Evolutionary conservation across 2,329 filamentous ascomycete genomes (phyloP).

Genomic region (Pezicula carpinea): DNA sequence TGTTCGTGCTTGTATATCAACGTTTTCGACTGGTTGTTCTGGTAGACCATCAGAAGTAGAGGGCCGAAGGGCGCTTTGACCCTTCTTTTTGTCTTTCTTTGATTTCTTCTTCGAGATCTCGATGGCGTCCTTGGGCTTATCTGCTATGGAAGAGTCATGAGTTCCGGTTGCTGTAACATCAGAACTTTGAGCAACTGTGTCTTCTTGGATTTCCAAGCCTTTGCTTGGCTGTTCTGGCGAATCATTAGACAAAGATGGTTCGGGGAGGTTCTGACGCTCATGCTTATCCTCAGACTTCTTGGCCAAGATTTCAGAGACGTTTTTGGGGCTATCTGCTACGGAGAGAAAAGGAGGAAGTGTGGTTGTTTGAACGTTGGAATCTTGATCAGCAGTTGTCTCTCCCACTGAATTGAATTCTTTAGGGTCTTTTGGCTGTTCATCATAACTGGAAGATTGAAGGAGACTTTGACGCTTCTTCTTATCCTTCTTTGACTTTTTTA

Average conservation of each 20-base stretch:
- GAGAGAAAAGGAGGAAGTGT: slow-evolving; percentile 1
- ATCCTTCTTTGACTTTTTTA: slow-evolving; percentile 32
- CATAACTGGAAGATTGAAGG: slow-evolving; percentile 10
- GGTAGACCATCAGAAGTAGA: not conserved
- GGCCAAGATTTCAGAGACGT: slow-evolving; percentile 11
- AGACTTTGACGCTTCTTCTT: slow-evolving; percentile 20
- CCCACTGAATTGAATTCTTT: not conserved
- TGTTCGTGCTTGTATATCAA: not conserved
- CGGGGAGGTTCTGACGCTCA: not conserved
- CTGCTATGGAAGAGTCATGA: not conserved
- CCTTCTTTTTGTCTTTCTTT: slow-evolving; percentile 23
- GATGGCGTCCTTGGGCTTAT: slow-evolving; percentile 1
- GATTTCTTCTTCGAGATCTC: slow-evolving; percentile 14
- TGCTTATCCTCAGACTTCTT: slow-evolving; percentile 19
- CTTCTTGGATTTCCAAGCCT: not conserved
- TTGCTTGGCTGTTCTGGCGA: not conserved
- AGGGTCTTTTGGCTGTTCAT: slow-evolving; percentile 9
- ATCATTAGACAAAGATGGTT: not conserved
- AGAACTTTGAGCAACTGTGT: not conserved
- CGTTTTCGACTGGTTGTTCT: not conserved
- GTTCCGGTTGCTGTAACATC: too few relatives aligned
- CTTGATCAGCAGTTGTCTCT: slow-evolving; percentile 4
- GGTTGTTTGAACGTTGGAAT: too few relatives aligned
- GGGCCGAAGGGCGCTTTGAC: not conserved
- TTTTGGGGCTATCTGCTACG: slow-evolving; percentile 6